A percentile compares a stretch with the other conserved stretches of the same genome.
Evolutionary conservation across 1,284 basidiomycete genomes (phyloP).

Genomic region (Fomitopsis schrenkii): DNA sequence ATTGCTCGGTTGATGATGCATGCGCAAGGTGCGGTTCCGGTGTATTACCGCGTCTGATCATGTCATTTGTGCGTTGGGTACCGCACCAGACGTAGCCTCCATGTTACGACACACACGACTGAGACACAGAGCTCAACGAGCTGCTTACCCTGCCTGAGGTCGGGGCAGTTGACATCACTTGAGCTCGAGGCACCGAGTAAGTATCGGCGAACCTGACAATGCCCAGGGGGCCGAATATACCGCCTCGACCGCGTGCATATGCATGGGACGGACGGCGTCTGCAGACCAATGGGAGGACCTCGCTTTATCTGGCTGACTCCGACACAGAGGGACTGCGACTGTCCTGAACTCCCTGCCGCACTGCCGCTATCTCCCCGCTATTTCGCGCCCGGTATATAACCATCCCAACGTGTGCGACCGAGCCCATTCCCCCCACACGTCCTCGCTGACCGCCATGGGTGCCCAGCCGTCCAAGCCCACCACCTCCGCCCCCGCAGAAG

Average conservation of each 20-base stretch:
- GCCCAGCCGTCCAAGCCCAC: slow-evolving; percentile 42
- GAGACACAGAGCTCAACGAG: too few species aligned
- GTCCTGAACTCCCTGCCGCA: neutral
- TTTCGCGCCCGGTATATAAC: neutral
- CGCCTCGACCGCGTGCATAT: neutral
- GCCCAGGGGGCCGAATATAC: neutral
- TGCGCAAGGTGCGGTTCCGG: neutral
- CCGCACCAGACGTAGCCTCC: neutral
- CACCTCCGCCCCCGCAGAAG: slow-evolving; percentile 21
- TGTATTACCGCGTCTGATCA: neutral
- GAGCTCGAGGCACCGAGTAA: too few species aligned
- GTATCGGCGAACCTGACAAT: too few species aligned
- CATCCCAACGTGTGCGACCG: neutral
- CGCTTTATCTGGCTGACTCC: neutral
- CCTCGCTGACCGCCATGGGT: slow-evolving; percentile 40
- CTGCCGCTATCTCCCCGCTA: neutral
- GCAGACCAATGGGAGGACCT: neutral
- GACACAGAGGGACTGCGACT: neutral
- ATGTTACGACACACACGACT: neutral
- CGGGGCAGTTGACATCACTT: too few species aligned
- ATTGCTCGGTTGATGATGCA: neutral
- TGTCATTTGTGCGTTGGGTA: neutral
- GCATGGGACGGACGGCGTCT: neutral
- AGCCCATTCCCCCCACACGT: neutral
- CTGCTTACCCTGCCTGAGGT: too few species aligned